A percentile compares a stretch with the other conserved stretches of the same genome.
Conservation (phyloP, 345 rosid species). For the Hibiscus trionum region DNA sequence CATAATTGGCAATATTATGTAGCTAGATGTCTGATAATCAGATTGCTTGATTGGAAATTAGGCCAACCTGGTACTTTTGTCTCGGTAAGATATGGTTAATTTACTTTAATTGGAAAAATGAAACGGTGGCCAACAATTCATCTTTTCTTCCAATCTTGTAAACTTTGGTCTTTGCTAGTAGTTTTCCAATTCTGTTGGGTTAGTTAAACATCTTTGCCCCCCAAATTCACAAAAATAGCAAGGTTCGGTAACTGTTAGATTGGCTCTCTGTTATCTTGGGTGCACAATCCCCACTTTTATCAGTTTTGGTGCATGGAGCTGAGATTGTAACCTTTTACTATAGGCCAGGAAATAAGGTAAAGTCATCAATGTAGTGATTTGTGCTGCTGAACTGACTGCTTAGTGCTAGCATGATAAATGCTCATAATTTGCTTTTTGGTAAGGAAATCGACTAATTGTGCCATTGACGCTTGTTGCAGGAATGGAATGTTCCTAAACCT, state of each 20-base stretch:
- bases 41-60: constrained; percentile 6
- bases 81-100: constrained; percentile 2
- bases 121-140: neutral
- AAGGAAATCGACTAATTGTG: neutral
- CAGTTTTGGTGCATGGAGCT: neutral
- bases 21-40: neutral
- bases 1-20: neutral
- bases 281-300: neutral
- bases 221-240: neutral
- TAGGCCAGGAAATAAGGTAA: neutral
- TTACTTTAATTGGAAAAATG: constrained; percentile 1
- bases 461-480: constrained; percentile 36
- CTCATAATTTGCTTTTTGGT: neutral
- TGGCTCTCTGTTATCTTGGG: neutral
- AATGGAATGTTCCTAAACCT: constrained; percentile 59
- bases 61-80: constrained; percentile 4
- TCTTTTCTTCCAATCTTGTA: neutral
- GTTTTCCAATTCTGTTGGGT: neutral
- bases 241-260: neutral
- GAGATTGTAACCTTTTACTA: neutral
- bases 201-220: neutral
- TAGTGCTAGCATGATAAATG: neutral
- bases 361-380: neutral
- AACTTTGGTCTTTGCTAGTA: neutral
- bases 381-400: neutral